Evolutionary conservation across 1,284 basidiomycete genomes (phyloP).

Genomic region (Phenoliferia sp.): DNA sequence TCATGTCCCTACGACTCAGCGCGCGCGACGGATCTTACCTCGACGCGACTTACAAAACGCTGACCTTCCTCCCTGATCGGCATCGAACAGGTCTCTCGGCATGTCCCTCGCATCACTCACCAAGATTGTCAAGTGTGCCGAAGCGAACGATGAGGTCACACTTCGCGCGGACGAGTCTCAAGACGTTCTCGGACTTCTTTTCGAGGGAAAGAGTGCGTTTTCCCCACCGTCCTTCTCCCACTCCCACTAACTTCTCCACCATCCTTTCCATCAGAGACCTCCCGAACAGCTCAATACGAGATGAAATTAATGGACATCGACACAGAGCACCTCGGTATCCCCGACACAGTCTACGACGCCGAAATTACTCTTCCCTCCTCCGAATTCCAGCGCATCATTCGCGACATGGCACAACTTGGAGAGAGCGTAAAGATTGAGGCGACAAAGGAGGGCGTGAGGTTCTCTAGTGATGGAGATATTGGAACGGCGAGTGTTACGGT

Average conservation of each 20-base stretch:
- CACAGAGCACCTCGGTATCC: slow-evolving; percentile 88
- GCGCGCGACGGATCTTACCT: background rate
- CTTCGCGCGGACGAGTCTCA: slow-evolving; percentile 89
- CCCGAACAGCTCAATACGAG: slow-evolving; percentile 95
- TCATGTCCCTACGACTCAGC: background rate
- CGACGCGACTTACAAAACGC: background rate
- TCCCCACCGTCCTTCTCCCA: background rate
- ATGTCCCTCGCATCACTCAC: slow-evolving; percentile 69
- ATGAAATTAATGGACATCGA: slow-evolving; percentile 99
- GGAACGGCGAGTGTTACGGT: slow-evolving; percentile 86
- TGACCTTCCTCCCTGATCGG: background rate
- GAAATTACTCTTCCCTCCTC: slow-evolving; percentile 79
- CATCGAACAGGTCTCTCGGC: slow-evolving; percentile 35
- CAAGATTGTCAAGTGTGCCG: slow-evolving; percentile 95
- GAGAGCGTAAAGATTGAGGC: slow-evolving; percentile 96
- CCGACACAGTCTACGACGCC: slow-evolving; percentile 97
- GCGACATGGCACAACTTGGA: slow-evolving; percentile 86
- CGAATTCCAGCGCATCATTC: slow-evolving; percentile 89
- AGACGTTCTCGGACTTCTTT: slow-evolving; percentile 82
- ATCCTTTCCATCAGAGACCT: slow-evolving; percentile 62
- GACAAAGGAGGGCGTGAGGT: slow-evolving; percentile 93
- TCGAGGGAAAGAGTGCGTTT: slow-evolving; percentile 79
- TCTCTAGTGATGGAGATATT: slow-evolving; percentile 87
- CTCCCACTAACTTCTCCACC: background rate
- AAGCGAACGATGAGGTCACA: slow-evolving; percentile 90